Percentiles rank a stretch among this genome's conserved stretches.
Conservation (phyloP, 2,329 filamentous ascomycete species). For the Cordyceps pruinosa region DNA sequence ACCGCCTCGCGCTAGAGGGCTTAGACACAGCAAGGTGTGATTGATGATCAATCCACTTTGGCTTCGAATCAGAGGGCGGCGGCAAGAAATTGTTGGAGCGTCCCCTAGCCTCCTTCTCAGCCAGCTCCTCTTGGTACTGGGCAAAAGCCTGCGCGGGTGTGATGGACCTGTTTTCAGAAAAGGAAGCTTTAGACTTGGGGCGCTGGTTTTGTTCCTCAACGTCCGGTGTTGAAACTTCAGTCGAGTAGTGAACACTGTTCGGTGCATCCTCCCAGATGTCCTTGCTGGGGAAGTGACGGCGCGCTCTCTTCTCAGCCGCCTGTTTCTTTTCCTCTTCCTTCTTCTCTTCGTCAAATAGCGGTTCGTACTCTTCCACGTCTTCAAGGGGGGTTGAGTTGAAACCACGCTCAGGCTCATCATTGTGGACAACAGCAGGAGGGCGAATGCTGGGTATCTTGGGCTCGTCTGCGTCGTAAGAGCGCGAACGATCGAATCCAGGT, state of each 20-base stretch:
- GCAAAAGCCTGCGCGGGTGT: constrained; percentile 61
- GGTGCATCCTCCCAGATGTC: constrained; percentile 98
- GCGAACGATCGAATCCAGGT: constrained; percentile 33
- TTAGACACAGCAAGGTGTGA: constrained; percentile 45
- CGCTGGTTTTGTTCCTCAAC: constrained; percentile 34
- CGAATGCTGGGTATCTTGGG: constrained; percentile 59
- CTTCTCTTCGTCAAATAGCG: constrained; percentile 78
- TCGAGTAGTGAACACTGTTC: constrained; percentile 68
- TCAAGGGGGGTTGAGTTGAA: constrained; percentile 65
- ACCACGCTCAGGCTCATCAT: constrained; percentile 47
- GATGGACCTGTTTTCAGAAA: constrained; percentile 34
- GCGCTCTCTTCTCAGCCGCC: constrained; percentile 43
- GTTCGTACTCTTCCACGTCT: constrained; percentile 90
- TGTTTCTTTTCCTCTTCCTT: constrained; percentile 40
- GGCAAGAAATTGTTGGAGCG: constrained; percentile 24
- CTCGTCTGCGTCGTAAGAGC: constrained; percentile 43
- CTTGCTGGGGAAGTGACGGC: constrained; percentile 79
- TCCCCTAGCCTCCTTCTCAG: constrained; percentile 19
- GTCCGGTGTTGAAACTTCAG: constrained; percentile 76
- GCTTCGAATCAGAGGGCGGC: constrained; percentile 24
- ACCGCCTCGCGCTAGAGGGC: constrained; percentile 59
- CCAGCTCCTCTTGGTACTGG: constrained; percentile 51
- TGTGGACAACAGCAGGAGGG: constrained; percentile 52
- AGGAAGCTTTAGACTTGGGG: constrained; percentile 23
- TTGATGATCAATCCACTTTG: constrained; percentile 40